Evolutionary conservation across 257 asterid genomes (phyloP).

Genomic region (Avicennia marina): DNA sequence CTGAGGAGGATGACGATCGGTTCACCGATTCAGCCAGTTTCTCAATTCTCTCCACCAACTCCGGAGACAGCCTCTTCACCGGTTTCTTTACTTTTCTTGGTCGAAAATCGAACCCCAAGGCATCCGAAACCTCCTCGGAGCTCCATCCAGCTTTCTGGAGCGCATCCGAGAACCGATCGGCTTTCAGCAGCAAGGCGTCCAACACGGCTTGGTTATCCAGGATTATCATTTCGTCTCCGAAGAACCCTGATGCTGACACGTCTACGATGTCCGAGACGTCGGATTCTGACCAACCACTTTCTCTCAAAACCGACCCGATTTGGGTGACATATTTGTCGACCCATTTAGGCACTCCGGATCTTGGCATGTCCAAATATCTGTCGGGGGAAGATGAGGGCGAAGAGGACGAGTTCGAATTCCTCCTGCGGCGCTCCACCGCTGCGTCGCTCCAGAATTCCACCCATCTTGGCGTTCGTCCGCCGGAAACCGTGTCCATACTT

Average conservation of each 20-base stretch:
- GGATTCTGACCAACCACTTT: constrained; percentile 86
- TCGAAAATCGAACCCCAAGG: constrained; percentile 84
- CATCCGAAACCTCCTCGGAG: constrained; percentile 91
- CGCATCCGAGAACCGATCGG: constrained; percentile 83
- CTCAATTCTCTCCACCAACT: constrained; percentile 62
- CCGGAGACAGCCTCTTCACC: constrained; percentile 61
- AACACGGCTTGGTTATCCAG: constrained; percentile 72
- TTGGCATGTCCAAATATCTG: constrained; percentile 54
- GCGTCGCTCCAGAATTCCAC: constrained; percentile 99
- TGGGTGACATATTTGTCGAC: constrained; percentile 61
- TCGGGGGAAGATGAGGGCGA: constrained; percentile 81
- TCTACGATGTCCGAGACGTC: constrained; percentile 75
- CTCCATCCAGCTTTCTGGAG: constrained; percentile 94
- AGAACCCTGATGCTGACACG: constrained; percentile 81
- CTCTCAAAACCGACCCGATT: constrained; percentile 75
- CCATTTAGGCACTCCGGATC: constrained; percentile 77
- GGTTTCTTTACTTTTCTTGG: constrained; percentile 65
- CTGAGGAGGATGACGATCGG: constrained; percentile 45
- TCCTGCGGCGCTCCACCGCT: constrained; percentile 69
- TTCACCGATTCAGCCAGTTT: constrained; percentile 84
- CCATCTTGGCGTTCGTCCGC: constrained; percentile 77
- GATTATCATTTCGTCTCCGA: constrained; percentile 79
- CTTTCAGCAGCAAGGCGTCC: constrained; percentile 77
- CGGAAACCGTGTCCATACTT: constrained; percentile 46
- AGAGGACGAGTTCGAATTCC: constrained; percentile 67